These are phyloP conservation scores for Deinandra increscens DNA, from an alignment of 129 eudicot species.

Conservation along the genomic window DNA sequence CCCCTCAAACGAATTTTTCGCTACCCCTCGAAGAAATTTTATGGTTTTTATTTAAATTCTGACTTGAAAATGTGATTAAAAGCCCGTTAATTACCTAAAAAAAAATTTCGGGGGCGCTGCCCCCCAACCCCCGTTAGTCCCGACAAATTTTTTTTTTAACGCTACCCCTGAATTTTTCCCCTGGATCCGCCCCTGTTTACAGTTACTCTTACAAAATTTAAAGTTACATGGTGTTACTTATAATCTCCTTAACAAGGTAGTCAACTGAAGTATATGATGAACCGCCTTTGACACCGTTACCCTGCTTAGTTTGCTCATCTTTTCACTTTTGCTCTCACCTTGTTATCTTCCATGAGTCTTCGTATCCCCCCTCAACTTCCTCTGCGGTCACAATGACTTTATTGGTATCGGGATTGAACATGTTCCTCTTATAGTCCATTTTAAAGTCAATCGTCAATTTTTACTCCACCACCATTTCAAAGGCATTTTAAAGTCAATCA, in stretches of 20 bases:
- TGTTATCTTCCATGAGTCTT: slow-evolving; percentile 17
- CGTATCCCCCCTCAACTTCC: slow-evolving; percentile 24
- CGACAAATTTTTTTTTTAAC: too few relatives aligned
- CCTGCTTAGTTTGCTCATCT: slow-evolving; percentile 18
- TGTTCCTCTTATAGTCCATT: slow-evolving; percentile 28
- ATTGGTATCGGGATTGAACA: slow-evolving; percentile 9
- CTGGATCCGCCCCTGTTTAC: too few relatives aligned
- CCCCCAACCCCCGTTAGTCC: too few relatives aligned
- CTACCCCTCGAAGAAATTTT: too few relatives aligned
- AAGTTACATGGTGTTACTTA: too few relatives aligned
- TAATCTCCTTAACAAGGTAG: slow-evolving; percentile 11
- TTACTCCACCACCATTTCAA: slow-evolving; percentile 23
- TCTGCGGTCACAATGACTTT: slow-evolving; percentile 27
- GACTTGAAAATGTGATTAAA: too few relatives aligned
- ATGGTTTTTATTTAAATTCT: too few relatives aligned
- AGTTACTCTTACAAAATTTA: too few relatives aligned
- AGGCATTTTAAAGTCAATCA: slow-evolving; percentile 33
- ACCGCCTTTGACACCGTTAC: slow-evolving; percentile 27
- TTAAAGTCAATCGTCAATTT: slow-evolving; percentile 36
- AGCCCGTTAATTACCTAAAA: too few relatives aligned
- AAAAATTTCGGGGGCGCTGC: too few relatives aligned
- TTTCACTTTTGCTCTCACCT: slow-evolving; percentile 19
- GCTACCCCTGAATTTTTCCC: too few relatives aligned
- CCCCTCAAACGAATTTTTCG: too few relatives aligned
- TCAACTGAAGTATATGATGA: slow-evolving; percentile 31